Evolutionary conservation across 2,329 filamentous ascomycete genomes (phyloP).

Genomic region (Diaporthe caulivora): DNA sequence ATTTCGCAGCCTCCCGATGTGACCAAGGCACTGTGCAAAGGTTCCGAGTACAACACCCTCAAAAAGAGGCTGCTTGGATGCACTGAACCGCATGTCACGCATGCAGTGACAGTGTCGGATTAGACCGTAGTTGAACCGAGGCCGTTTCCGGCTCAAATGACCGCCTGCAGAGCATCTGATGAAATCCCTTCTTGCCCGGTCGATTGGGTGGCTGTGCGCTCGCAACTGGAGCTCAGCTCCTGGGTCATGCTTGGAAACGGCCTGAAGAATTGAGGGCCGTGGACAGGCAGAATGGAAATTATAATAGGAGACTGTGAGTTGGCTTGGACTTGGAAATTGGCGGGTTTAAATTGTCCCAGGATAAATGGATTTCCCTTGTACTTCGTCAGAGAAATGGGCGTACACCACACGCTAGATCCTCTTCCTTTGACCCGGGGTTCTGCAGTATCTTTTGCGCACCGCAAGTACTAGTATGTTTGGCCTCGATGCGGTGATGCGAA

Average conservation of each 20-base stretch:
- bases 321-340: neutral
- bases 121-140: neutral
- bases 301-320: neutral
- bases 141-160: neutral
- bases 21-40: neutral
- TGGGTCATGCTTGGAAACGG: neutral
- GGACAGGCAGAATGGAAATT: neutral
- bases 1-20: neutral
- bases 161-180: neutral
- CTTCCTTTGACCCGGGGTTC: neutral
- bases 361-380: too few relatives aligned
- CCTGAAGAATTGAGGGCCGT: slow-evolving; percentile 5
- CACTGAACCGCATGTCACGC: neutral
- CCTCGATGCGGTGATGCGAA: neutral
- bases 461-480: neutral
- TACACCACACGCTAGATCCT: neutral
- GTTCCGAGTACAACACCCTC: slow-evolving; percentile 16
- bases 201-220: neutral
- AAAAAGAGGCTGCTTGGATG: slow-evolving; percentile 8
- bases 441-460: neutral
- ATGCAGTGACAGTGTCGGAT: neutral
- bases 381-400: neutral
- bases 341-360: neutral
- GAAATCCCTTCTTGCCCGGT: neutral
- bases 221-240: slow-evolving; percentile 1